These are phyloP conservation scores for Chaetomium globosum DNA, from an alignment of 2,329 filamentous ascomycete species.

Conservation along the genomic window DNA sequence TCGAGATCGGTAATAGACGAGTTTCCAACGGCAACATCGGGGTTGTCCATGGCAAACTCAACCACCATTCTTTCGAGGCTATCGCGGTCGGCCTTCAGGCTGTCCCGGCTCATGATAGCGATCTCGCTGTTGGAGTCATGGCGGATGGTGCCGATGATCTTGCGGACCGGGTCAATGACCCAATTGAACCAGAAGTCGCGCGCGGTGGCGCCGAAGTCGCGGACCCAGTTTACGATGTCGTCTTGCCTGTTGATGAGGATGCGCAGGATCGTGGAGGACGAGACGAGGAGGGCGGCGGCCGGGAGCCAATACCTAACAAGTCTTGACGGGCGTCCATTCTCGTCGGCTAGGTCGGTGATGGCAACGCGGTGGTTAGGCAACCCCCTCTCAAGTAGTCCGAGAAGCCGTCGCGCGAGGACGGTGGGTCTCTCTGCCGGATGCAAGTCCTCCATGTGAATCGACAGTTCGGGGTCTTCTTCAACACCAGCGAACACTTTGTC, in stretches of 20 bases:
- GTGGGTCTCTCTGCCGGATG: conserved; percentile 54
- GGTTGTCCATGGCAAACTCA: conserved; percentile 87
- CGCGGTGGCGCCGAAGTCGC: conserved; percentile 74
- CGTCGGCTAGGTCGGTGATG: conserved; percentile 57
- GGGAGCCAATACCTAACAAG: conserved; percentile 90
- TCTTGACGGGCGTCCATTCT: conserved; percentile 74
- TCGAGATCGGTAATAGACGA: conserved; percentile 66
- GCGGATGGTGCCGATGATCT: conserved; percentile 86
- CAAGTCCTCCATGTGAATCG: conserved; percentile 54
- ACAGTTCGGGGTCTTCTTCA: conserved; percentile 62
- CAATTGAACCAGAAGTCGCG: conserved; percentile 96
- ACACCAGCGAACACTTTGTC: conserved; percentile 64
- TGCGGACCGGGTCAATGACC: conserved; percentile 83
- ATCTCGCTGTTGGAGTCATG: conserved; percentile 93
- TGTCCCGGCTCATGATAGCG: conserved; percentile 93
- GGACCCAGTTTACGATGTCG: conserved; percentile 78
- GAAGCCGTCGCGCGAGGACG: conserved; percentile 67
- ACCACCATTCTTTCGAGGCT: conserved; percentile 98
- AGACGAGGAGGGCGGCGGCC: conserved; percentile 69
- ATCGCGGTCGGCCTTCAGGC: conserved; percentile 83
- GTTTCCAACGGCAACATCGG: conserved; percentile 57
- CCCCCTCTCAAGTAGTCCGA: conserved; percentile 67
- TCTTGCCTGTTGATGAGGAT: conserved; percentile 74
- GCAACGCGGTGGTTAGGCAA: conserved; percentile 67
- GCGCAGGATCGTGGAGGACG: conserved; percentile 82